Conservation (phyloP, 2,329 filamentous ascomycete species). For the Sporothrix schenckii region DNA sequence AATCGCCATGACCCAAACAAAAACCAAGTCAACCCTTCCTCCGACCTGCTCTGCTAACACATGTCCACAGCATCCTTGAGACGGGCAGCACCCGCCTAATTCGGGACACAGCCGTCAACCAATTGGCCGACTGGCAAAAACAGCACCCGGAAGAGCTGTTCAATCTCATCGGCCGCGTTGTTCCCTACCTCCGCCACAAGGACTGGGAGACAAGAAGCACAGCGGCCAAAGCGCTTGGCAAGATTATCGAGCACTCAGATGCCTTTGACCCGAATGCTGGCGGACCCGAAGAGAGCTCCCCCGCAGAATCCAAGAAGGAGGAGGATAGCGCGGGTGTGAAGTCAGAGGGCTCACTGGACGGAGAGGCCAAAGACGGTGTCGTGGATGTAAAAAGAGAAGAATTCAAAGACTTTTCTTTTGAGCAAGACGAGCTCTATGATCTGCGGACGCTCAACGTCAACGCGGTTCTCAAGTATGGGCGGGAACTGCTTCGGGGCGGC, state of each 20-base stretch:
- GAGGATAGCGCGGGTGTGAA: slow-evolving; percentile 39
- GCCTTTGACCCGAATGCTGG: slow-evolving; percentile 84
- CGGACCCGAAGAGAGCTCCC: slow-evolving; percentile 57
- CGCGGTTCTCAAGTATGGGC: slow-evolving; percentile 79
- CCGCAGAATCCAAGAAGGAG: slow-evolving; percentile 46
- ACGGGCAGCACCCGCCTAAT: slow-evolving; percentile 96
- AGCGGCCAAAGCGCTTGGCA: slow-evolving; percentile 89
- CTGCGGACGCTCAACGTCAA: slow-evolving; percentile 77
- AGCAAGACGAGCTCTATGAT: slow-evolving; percentile 65
- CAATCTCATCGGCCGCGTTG: slow-evolving; percentile 87
- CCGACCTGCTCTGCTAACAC: background rate
- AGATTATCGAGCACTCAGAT: slow-evolving; percentile 87
- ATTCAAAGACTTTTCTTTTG: slow-evolving; percentile 52
- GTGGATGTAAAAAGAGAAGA: slow-evolving; percentile 63
- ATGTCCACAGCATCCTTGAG: slow-evolving; percentile 74
- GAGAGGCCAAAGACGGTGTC: slow-evolving; percentile 57
- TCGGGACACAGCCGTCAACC: slow-evolving; percentile 93
- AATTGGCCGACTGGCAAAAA: slow-evolving; percentile 97
- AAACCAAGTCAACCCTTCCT: background rate
- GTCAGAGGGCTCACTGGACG: slow-evolving; percentile 45
- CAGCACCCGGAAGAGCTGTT: slow-evolving; percentile 97
- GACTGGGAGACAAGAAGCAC: slow-evolving; percentile 97
- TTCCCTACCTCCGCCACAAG: slow-evolving; percentile 93
- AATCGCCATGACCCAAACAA: background rate
- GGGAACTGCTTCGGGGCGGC: slow-evolving; percentile 80